phyloP scores from a whole-genome alignment of 306 rosid species.

The Ceratonia siliqua region DNA sequence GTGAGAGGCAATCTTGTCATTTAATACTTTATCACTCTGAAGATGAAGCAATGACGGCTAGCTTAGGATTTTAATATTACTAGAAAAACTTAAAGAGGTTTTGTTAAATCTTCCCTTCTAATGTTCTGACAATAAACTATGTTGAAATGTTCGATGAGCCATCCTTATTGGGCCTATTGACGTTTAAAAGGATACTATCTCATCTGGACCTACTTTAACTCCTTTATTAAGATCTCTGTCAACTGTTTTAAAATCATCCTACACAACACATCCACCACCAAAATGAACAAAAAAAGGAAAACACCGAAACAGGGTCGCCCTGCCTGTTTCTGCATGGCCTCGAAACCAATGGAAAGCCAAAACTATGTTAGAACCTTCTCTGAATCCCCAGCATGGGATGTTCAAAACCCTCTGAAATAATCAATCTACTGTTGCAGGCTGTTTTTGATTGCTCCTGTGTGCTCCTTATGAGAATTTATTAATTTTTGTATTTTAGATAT shows the following conservation, averaged over 20 bases:
- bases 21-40: conserved; percentile 27
- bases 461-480: conserved; percentile 1
- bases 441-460: not conserved
- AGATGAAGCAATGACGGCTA: conserved; percentile 15
- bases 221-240: too few relatives aligned
- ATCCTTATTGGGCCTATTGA: too few relatives aligned
- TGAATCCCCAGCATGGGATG: not conserved
- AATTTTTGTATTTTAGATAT: not conserved
- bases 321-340: too few relatives aligned
- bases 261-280: too few relatives aligned
- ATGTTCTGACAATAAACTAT: not conserved
- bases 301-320: too few relatives aligned
- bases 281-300: too few relatives aligned
- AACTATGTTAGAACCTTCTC: conserved; percentile 4
- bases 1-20: conserved; percentile 52
- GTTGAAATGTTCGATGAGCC: conserved; percentile 24
- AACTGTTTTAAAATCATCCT: too few relatives aligned
- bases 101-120: not conserved
- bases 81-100: not conserved
- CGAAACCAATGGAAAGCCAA: too few relatives aligned
- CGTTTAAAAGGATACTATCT: too few relatives aligned
- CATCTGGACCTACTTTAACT: too few relatives aligned
- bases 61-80: conserved; percentile 15
- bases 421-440: not conserved
- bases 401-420: not conserved